Conservation (phyloP, 495 filamentous ascomycete species). For the Penicillium cinerascens region DNA sequence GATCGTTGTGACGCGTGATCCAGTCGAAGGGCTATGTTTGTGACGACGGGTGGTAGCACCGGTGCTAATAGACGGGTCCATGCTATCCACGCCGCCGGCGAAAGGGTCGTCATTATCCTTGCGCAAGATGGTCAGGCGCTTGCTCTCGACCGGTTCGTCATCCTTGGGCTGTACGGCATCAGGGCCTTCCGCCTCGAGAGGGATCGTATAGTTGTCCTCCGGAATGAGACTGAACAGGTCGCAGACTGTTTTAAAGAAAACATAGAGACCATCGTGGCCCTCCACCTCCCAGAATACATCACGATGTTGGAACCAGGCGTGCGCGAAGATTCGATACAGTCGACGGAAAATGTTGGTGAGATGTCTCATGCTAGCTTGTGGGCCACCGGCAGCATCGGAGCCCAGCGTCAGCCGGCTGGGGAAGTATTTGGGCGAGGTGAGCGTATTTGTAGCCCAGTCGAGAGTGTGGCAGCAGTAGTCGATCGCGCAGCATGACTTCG, state of each 20-base stretch:
- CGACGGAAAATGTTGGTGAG: slow-evolving; percentile 91
- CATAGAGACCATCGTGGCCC: slow-evolving; percentile 77
- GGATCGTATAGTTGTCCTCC: slow-evolving; percentile 92
- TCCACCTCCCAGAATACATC: slow-evolving; percentile 97
- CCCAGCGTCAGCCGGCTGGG: slow-evolving; percentile 79
- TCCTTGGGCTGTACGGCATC: slow-evolving; percentile 44
- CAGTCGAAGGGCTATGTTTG: slow-evolving; percentile 71
- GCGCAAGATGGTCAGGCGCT: slow-evolving; percentile 45
- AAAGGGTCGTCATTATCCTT: slow-evolving; percentile 33
- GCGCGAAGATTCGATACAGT: slow-evolving; percentile 93
- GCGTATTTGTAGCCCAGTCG: slow-evolving; percentile 89
- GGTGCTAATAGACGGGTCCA: slow-evolving; percentile 44
- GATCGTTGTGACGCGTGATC: slow-evolving; percentile 69
- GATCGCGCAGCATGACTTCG: slow-evolving; percentile 93
- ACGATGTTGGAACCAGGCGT: slow-evolving; percentile 97
- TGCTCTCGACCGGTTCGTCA: slow-evolving; percentile 31
- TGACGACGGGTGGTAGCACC: slow-evolving; percentile 69
- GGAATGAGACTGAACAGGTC: slow-evolving; percentile 85
- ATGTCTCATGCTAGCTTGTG: slow-evolving; percentile 66
- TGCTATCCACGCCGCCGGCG: slow-evolving; percentile 18
- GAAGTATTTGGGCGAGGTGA: slow-evolving; percentile 88
- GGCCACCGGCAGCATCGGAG: slow-evolving; percentile 57
- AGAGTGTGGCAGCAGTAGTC: slow-evolving; percentile 98
- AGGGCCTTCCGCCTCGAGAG: slow-evolving; percentile 84
- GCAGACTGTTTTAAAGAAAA: slow-evolving; percentile 95